These are phyloP conservation scores for Pseudopithomyces maydicus DNA, from an alignment of 2,329 filamentous ascomycete genomes.

Conservation along the genomic window DNA sequence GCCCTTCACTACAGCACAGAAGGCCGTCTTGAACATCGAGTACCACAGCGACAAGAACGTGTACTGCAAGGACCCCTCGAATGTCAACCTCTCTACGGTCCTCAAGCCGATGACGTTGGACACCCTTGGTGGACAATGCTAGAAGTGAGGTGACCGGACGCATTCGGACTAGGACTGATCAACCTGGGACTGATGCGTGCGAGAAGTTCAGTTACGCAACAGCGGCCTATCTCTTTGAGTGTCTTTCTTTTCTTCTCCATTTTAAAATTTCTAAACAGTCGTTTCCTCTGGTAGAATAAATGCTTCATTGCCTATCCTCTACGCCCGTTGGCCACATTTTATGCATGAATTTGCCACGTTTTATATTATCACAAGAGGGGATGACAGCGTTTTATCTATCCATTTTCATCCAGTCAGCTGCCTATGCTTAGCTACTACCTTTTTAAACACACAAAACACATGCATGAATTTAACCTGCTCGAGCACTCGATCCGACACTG, in stretches of 20 bases:
- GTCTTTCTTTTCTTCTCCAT: not conserved
- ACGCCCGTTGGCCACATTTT: too few species aligned
- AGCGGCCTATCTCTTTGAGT: not conserved
- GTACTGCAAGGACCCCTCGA: constrained; percentile 48
- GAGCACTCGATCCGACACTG: too few species aligned
- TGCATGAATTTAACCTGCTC: too few species aligned
- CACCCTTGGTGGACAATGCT: constrained; percentile 17
- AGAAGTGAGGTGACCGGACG: not conserved
- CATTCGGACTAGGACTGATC: not conserved
- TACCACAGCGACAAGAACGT: constrained; percentile 36
- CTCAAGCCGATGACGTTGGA: constrained; percentile 22
- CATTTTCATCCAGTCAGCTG: too few species aligned
- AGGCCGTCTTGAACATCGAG: constrained; percentile 74
- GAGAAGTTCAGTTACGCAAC: too few species aligned
- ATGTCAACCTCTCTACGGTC: constrained; percentile 22
- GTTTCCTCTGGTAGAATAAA: not conserved
- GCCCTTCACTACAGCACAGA: constrained; percentile 61
- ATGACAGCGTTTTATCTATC: too few species aligned
- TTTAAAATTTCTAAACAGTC: not conserved
- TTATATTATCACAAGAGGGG: too few species aligned
- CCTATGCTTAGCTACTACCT: too few species aligned
- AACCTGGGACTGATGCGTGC: not conserved
- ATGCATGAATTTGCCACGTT: too few species aligned
- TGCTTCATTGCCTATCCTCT: constrained; percentile 17
- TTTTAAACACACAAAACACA: too few species aligned